Evolutionary conservation across 805 yeast genomes (phyloP).

Genomic region (Saccharomycopsis sp.): DNA sequence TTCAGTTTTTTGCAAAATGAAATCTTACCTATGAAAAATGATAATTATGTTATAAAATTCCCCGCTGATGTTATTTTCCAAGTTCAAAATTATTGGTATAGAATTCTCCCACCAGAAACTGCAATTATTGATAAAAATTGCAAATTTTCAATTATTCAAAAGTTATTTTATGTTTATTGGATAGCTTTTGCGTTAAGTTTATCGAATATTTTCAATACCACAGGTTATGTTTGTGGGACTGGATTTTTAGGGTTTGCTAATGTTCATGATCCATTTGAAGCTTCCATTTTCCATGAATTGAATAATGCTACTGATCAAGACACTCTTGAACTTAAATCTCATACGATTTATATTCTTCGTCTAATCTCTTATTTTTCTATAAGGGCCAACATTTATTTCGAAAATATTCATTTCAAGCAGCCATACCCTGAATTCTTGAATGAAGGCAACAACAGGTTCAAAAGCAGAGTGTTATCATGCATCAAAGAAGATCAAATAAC

Average conservation of each 20-base stretch:
- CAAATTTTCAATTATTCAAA: conserved; percentile 5
- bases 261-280: conserved; percentile 2
- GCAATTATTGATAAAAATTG: not conserved
- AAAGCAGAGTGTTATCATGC: conserved; percentile 3
- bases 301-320: not conserved
- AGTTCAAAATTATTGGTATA: conserved; percentile 14
- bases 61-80: conserved; percentile 15
- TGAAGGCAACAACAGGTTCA: conserved; percentile 10
- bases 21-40: conserved; percentile 10
- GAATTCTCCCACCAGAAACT: conserved; percentile 9
- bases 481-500: conserved; percentile 10
- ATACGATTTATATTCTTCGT: conserved; percentile 6
- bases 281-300: conserved; percentile 4
- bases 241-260: conserved; percentile 17
- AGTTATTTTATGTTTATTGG: conserved; percentile 13
- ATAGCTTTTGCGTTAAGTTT: conserved; percentile 5
- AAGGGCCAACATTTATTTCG: conserved; percentile 12
- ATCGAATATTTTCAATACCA: conserved; percentile 4
- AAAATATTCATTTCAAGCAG: conserved; percentile 14
- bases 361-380: conserved; percentile 12
- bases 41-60: conserved; percentile 3
- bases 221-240: conserved; percentile 9
- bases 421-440: conserved; percentile 14
- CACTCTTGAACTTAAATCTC: conserved; percentile 7
- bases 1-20: conserved; percentile 4